Base-by-base conservation (phyloP, 1,139 yeast genomes). In the Yamadazyma jaroonii region DNA sequence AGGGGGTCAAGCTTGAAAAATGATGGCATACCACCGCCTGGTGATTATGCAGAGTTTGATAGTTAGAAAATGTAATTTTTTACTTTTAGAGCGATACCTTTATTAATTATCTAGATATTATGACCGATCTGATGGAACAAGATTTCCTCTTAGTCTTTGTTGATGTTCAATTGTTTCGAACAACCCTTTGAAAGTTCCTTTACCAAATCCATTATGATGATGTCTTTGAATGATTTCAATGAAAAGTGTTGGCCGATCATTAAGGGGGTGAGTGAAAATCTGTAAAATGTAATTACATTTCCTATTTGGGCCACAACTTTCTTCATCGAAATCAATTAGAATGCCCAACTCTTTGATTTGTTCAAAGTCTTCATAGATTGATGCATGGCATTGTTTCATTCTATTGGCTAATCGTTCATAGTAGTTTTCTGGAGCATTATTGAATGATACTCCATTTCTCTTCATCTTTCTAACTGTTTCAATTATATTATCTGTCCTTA, bases 151-250 rank as follows among this genome's bases (percentile, higher is more conserved):
- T 34, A 60, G 51, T 45, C 56, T 62, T 50, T 81, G 86, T 43
- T 73, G 86, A 42, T 61, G 64, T 55, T 85, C 96, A 42, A 87
- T 80, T 4, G 86, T 78, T 54, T 85, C 90, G 53, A 84, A 86
- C 35, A 87, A 64, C 0, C 92, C 85, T 54, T 79, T 83, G 63
- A 87, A 87, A 38, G 89, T 87, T 0, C 95, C 95, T 36, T 87
- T 88, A 0, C 95, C 96, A 61, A 87, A 87, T 1, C 96, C 96
- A 44, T 81, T 74, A 55, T 84, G 90, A 51, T 84, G 84, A 50
- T 73, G 71, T 45, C 95, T 73, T 59, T 87, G 94, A 45, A 87
- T 87, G 14, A 86, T 72, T 56, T 87, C 95, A 47, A 86, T 64
- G 54, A 87, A 87, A 33, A 85, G 69, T 0, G 95, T 85, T 20